Conservation (phyloP, 352 stramenopile species). For the Pythium diclinum region DNA sequence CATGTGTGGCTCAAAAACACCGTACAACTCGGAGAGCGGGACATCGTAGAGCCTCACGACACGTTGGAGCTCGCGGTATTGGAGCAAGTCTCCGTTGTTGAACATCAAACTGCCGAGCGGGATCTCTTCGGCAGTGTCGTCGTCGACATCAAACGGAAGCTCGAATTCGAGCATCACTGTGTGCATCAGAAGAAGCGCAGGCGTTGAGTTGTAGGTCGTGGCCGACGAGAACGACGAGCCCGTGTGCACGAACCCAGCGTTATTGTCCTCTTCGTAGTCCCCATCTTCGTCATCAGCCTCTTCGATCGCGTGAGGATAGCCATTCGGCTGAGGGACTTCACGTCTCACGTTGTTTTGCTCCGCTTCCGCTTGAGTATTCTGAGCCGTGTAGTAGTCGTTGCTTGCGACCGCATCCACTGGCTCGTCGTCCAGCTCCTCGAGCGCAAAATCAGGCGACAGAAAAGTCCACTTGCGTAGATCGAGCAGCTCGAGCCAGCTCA, state of each 20-base stretch:
- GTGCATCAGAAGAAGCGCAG: constrained; percentile 75
- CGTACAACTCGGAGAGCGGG: constrained; percentile 58
- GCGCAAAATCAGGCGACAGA: constrained; percentile 61
- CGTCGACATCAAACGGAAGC: constrained; percentile 58
- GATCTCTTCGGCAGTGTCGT: constrained; percentile 61
- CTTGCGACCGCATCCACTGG: constrained; percentile 72
- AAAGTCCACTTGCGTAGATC: constrained; percentile 85
- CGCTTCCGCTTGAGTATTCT: constrained; percentile 81
- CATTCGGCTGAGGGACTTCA: constrained; percentile 1
- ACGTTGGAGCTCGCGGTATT: constrained; percentile 78
- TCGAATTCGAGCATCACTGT: constrained; percentile 85
- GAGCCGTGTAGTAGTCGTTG: constrained; percentile 81
- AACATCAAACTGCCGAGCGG: constrained; percentile 71
- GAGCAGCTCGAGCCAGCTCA: constrained; percentile 85
- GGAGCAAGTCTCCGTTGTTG: constrained; percentile 81
- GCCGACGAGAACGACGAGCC: constrained; percentile 56
- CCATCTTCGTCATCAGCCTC: constrained; percentile 63
- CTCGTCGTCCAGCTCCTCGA: constrained; percentile 63
- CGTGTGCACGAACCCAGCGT: constrained; percentile 23
- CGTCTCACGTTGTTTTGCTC: constrained; percentile 34
- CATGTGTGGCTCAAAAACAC: constrained; percentile 76
- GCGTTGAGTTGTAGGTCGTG: constrained; percentile 60
- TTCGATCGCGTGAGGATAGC: constrained; percentile 57
- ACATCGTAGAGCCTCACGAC: constrained; percentile 72
- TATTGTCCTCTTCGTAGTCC: constrained; percentile 28